Evolutionary conservation across 495 filamentous ascomycete species (phyloP), one percentile per base, ranked within the genome.

Genomic region (Penicillium nucicola): DNA sequence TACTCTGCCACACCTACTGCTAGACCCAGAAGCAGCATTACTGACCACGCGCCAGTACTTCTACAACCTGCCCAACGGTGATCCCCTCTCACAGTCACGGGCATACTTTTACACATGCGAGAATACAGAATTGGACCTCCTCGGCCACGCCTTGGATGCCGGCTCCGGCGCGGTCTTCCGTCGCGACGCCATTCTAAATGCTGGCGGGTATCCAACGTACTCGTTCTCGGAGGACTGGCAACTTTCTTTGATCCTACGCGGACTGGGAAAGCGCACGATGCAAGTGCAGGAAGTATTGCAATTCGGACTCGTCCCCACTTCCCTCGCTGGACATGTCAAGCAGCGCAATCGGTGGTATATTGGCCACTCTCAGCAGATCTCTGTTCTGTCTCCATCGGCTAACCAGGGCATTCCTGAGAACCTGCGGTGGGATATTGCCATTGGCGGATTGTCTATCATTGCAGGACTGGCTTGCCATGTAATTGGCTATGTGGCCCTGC

Each of bases 141-240:
- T 57, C 0, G 56, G 57, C 1, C 28, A 31, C 6, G 65, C 64
- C 2, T 57, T 69, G 11, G 65, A 69, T 45, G 71, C 75, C 0
- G 77, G 78, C 0, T 81, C 78, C 0, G 79, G 80, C 10, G 77
- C 72, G 17, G 64, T 78, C 10, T 68, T 77, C 37, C 68, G 78
- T 8, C 67, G 76, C 3, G 42, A 60, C 8, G 64, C 70, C 3
- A 65, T 82, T 6, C 52, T 77, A 35, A 55, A 71, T 7, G 73
- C 75, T 6, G 75, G 74, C 10, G 69, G 75, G 4, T 81, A 76
- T 51, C 79, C 80, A 1, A 72, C 67, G 1, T 72, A 65, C 17
- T 76, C 74, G 8, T 68, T 80, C 34, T 71, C 71, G 5, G 80
- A 83, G 50, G 80, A 83, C 44, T 69, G 71, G 49, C 68, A 68